Conservation (phyloP, 805 yeast species). For the Candida schatavii region DNA sequence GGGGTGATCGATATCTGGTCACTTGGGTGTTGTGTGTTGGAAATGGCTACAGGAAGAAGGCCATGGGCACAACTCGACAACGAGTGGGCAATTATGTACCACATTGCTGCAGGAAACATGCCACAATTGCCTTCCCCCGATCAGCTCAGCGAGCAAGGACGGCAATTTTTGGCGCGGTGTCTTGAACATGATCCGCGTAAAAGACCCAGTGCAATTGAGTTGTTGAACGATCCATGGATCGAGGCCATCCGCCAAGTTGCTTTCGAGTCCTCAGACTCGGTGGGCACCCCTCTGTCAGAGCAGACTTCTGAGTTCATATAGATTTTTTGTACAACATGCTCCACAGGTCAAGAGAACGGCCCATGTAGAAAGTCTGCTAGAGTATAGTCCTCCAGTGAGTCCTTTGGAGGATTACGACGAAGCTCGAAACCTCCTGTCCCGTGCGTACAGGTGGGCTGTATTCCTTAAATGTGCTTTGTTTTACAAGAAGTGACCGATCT, state of each 20-base stretch:
- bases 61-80: slow-evolving; percentile 97
- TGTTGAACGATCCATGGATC: slow-evolving; percentile 89
- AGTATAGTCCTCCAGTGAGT: too few relatives aligned
- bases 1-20: slow-evolving; percentile 93
- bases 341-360: too few relatives aligned
- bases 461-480: too few relatives aligned
- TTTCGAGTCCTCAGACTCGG: slow-evolving; percentile 43
- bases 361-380: too few relatives aligned
- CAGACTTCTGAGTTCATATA: not conserved
- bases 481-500: too few relatives aligned
- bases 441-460: too few relatives aligned
- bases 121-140: slow-evolving; percentile 82
- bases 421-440: too few relatives aligned
- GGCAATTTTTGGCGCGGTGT: slow-evolving; percentile 67
- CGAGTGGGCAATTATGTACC: slow-evolving; percentile 98
- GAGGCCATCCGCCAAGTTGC: slow-evolving; percentile 67
- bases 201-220: slow-evolving; percentile 81
- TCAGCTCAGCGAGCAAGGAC: slow-evolving; percentile 75
- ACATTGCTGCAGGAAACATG: slow-evolving; percentile 90
- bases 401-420: too few relatives aligned
- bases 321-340: too few relatives aligned
- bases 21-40: slow-evolving; percentile 90
- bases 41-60: slow-evolving; percentile 93
- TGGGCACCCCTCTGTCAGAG: slow-evolving; percentile 38
- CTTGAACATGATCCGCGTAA: slow-evolving; percentile 77